Percentiles rank a stretch among this genome's conserved stretches.
phyloP scores from a whole-genome alignment of 345 rosid genomes.

The Eucalyptus fibrosa region DNA sequence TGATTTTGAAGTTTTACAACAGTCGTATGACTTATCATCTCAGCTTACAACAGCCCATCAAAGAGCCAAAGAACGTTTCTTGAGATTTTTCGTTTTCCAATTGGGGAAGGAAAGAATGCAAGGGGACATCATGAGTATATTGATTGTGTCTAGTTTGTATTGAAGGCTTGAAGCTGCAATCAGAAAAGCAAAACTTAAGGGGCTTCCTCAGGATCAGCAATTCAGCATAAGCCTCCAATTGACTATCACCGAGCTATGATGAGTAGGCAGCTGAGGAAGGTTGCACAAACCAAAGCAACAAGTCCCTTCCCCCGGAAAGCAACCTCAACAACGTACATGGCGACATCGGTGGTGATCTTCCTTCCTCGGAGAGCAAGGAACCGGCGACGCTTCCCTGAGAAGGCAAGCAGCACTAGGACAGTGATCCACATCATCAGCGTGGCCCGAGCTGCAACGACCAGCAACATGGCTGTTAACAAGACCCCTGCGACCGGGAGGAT shows the following conservation, averaged over 20 bases:
- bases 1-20: background rate
- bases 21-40: background rate
- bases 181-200: background rate
- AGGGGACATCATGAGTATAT: background rate
- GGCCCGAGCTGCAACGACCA: slow-evolving; percentile 36
- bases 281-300: slow-evolving; percentile 1
- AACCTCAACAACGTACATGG: slow-evolving; percentile 9
- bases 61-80: background rate
- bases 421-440: slow-evolving; percentile 42
- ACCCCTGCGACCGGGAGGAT: slow-evolving; percentile 5
- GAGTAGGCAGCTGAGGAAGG: background rate
- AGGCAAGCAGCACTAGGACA: slow-evolving; percentile 28
- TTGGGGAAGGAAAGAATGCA: background rate
- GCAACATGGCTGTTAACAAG: background rate
- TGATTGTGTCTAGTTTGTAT: background rate
- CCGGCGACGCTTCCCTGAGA: slow-evolving; percentile 30
- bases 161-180: background rate
- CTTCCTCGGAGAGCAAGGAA: slow-evolving; percentile 29
- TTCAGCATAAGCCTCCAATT: background rate
- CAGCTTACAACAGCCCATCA: background rate
- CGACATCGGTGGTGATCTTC: slow-evolving; percentile 30
- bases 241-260: background rate
- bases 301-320: background rate
- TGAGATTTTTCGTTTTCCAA: background rate
- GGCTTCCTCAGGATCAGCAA: background rate